Percentiles rank a stretch among this genome's conserved stretches.
Conservation (phyloP, 1,284 basidiomycete genomes). For the Bondarzewia mesenterica region DNA sequence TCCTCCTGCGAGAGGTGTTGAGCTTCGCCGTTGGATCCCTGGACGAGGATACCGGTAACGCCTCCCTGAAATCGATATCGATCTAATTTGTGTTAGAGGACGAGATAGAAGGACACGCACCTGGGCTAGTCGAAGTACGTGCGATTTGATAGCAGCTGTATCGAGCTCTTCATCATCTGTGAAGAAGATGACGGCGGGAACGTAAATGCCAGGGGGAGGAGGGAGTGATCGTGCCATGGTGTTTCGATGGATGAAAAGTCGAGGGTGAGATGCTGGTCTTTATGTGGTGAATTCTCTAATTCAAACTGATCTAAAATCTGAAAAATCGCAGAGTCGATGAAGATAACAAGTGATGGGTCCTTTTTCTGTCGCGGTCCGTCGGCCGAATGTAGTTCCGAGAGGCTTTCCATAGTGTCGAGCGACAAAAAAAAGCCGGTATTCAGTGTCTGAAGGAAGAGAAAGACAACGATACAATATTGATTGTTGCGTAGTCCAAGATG, state of each 20-base stretch:
- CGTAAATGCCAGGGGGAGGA: constrained; percentile 62
- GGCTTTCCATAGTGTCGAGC: no score
- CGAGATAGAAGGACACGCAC: constrained; percentile 23
- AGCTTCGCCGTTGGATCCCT: constrained; percentile 74
- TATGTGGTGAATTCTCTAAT: no score
- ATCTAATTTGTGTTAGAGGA: not conserved
- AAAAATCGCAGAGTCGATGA: no score
- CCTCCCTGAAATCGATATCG: constrained; percentile 39
- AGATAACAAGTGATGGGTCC: no score
- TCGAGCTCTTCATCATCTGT: constrained; percentile 60
- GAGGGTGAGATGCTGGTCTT: no score
- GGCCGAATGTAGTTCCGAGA: no score
- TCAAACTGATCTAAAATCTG: no score
- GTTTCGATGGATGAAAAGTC: not conserved
- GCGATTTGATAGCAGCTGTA: constrained; percentile 46
- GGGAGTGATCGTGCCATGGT: constrained; percentile 12
- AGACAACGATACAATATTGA: no score
- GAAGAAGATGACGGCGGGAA: constrained; percentile 69
- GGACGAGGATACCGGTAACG: constrained; percentile 67
- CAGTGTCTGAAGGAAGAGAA: no score
- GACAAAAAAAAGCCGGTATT: no score
- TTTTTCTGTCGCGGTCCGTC: no score
- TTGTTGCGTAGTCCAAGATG: no score
- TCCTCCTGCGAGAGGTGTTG: constrained; percentile 70
- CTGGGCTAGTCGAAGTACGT: constrained; percentile 60